Percentiles rank a stretch among this genome's conserved stretches.
These are phyloP conservation scores for Fraxinus anomala DNA, from an alignment of 257 asterid genomes.

Conservation along the genomic window DNA sequence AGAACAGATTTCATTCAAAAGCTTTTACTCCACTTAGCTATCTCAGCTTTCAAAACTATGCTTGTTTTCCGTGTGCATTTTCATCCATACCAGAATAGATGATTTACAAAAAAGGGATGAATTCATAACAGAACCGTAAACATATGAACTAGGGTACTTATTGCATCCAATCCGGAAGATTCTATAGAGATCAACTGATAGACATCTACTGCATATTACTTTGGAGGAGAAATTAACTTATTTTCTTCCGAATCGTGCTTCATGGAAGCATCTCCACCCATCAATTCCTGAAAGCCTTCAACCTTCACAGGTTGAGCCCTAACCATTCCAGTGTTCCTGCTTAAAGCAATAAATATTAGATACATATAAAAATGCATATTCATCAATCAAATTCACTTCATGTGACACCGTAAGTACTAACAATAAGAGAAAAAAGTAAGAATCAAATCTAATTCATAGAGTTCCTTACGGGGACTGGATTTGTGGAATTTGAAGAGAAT, in stretches of 20 bases:
- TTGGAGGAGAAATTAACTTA: slow-evolving; percentile 75
- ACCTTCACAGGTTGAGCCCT: slow-evolving; percentile 99
- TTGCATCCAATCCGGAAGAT: slow-evolving; percentile 23
- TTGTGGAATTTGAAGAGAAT: slow-evolving; percentile 74
- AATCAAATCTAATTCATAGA: slow-evolving; percentile 3
- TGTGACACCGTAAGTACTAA: background rate
- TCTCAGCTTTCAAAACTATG: background rate
- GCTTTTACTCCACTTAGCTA: background rate
- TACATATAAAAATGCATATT: slow-evolving; percentile 7
- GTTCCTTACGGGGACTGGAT: slow-evolving; percentile 70
- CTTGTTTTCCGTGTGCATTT: background rate
- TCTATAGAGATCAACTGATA: background rate
- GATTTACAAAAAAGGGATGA: slow-evolving; percentile 13
- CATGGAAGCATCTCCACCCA: slow-evolving; percentile 82
- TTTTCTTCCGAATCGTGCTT: slow-evolving; percentile 84
- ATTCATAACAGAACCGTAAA: slow-evolving; percentile 10
- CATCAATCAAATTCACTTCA: background rate
- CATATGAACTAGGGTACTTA: slow-evolving; percentile 14
- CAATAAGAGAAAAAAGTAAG: background rate
- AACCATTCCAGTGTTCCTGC: slow-evolving; percentile 72
- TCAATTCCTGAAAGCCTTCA: slow-evolving; percentile 96
- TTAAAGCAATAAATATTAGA: slow-evolving; percentile 17
- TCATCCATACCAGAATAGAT: background rate
- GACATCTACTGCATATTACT: slow-evolving; percentile 29
- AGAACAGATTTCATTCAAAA: background rate